Evolutionary conservation across 1,284 basidiomycete species (phyloP).

Genomic region (Wolfiporia cocos): DNA sequence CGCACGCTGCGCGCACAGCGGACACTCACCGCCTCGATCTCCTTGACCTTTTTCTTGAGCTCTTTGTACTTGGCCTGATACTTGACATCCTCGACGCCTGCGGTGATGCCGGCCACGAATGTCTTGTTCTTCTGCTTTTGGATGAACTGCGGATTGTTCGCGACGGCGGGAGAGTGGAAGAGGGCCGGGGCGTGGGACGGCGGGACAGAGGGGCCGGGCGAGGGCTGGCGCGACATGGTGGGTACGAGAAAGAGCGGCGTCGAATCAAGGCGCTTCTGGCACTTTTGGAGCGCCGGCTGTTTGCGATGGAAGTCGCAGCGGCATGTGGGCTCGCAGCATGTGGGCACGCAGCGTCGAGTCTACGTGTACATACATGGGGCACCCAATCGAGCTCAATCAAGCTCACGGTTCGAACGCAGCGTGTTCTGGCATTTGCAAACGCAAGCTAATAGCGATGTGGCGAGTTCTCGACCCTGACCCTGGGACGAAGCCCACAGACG

Average conservation of each 20-base stretch:
- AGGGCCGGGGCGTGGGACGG: conserved; percentile 10
- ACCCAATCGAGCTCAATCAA: too few species aligned
- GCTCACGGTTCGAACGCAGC: too few species aligned
- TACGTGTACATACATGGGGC: too few species aligned
- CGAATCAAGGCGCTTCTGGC: too few species aligned
- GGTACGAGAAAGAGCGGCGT: conserved; percentile 14
- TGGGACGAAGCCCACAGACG: too few species aligned
- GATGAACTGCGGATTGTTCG: conserved; percentile 19
- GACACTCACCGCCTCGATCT: conserved; percentile 72
- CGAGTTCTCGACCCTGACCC: too few species aligned
- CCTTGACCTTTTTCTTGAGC: conserved; percentile 82
- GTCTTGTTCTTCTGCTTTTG: conserved; percentile 46
- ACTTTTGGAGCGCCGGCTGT: too few species aligned
- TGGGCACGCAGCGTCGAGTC: too few species aligned
- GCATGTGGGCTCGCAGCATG: too few species aligned
- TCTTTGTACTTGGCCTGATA: conserved; percentile 90
- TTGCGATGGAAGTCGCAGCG: too few species aligned
- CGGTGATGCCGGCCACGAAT: conserved; percentile 58
- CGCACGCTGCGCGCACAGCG: conserved; percentile 3
- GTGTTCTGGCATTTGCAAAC: too few species aligned
- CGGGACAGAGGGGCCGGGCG: conserved; percentile 22
- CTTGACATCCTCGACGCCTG: conserved; percentile 81
- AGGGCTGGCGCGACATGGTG: conserved; percentile 32
- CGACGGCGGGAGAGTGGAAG: conserved; percentile 14
- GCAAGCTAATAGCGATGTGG: too few species aligned